Percentiles rank a stretch among this genome's conserved stretches.
These are phyloP conservation scores for Agrocybe pediades DNA, from an alignment of 768 basidiomycete species.

Conservation along the genomic window DNA sequence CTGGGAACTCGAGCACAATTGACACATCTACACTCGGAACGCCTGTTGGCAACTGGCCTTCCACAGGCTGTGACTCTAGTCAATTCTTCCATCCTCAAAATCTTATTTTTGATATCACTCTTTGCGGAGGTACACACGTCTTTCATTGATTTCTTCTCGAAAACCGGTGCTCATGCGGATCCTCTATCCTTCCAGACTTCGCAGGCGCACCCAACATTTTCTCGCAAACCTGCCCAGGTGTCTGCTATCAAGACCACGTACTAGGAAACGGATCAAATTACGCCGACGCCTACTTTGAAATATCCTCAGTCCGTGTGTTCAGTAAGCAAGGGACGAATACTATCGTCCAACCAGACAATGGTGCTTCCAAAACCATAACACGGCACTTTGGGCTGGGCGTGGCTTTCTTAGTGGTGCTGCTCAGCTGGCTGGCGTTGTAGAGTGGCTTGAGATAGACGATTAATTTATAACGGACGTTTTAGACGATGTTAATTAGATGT, in stretches of 20 bases:
- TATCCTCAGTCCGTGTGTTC: constrained; percentile 48
- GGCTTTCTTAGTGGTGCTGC: not conserved
- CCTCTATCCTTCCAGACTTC: constrained; percentile 30
- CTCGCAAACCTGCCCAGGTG: constrained; percentile 61
- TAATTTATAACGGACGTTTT: not conserved
- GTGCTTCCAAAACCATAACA: not conserved
- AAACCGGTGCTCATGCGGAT: constrained; percentile 11
- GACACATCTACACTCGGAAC: constrained; percentile 60
- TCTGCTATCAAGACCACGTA: constrained; percentile 73
- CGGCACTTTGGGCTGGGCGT: not conserved
- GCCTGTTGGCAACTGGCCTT: constrained; percentile 72
- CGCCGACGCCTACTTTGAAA: constrained; percentile 72
- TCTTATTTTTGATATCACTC: constrained; percentile 74
- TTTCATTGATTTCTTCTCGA: not conserved
- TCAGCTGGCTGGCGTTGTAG: not conserved
- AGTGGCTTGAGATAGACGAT: not conserved
- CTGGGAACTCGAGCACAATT: constrained; percentile 49
- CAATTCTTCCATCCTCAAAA: constrained; percentile 62
- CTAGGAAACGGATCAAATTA: constrained; percentile 62
- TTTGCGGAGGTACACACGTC: constrained; percentile 53
- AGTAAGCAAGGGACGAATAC: constrained; percentile 26
- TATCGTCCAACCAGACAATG: constrained; percentile 2
- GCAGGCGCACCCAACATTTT: constrained; percentile 58
- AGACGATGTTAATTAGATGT: not conserved
- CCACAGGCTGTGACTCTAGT: constrained; percentile 52